Percentiles rank a stretch among this genome's conserved stretches.
Conservation (phyloP, 2,329 filamentous ascomycete genomes). For the Boeremia exigua region DNA sequence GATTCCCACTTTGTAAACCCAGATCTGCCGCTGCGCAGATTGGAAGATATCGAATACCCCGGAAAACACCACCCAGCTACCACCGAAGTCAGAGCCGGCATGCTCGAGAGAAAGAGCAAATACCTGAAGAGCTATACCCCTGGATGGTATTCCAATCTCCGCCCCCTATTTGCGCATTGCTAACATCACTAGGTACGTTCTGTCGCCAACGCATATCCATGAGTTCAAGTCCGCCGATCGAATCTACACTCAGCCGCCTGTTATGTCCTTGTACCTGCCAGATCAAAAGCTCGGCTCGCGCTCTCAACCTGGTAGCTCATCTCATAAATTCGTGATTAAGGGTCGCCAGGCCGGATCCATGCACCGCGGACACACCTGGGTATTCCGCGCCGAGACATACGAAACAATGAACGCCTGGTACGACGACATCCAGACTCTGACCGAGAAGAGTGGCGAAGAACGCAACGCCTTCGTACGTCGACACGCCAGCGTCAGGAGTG, state of each 20-base stretch:
- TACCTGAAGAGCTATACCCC: slow-evolving; percentile 97
- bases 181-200: slow-evolving; percentile 73
- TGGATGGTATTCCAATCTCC: slow-evolving; percentile 72
- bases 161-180: neutral
- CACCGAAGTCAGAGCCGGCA: slow-evolving; percentile 84
- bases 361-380: slow-evolving; percentile 79
- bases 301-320: slow-evolving; percentile 79
- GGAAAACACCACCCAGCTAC: slow-evolving; percentile 85
- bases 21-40: slow-evolving; percentile 74
- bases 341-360: slow-evolving; percentile 91
- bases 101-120: slow-evolving; percentile 97
- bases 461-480: slow-evolving; percentile 84
- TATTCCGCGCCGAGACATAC: slow-evolving; percentile 72
- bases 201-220: slow-evolving; percentile 95
- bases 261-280: slow-evolving; percentile 94
- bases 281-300: slow-evolving; percentile 96
- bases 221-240: slow-evolving; percentile 99
- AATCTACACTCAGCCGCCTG: slow-evolving; percentile 76
- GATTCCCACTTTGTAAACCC: slow-evolving; percentile 90
- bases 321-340: slow-evolving; percentile 98
- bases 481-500: slow-evolving; percentile 77
- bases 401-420: slow-evolving; percentile 99
- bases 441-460: slow-evolving; percentile 86
- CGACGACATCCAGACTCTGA: slow-evolving; percentile 88
- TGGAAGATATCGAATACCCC: slow-evolving; percentile 88